Conservation (phyloP, 2,329 filamentous ascomycete species). For the Knufia fluminis region DNA sequence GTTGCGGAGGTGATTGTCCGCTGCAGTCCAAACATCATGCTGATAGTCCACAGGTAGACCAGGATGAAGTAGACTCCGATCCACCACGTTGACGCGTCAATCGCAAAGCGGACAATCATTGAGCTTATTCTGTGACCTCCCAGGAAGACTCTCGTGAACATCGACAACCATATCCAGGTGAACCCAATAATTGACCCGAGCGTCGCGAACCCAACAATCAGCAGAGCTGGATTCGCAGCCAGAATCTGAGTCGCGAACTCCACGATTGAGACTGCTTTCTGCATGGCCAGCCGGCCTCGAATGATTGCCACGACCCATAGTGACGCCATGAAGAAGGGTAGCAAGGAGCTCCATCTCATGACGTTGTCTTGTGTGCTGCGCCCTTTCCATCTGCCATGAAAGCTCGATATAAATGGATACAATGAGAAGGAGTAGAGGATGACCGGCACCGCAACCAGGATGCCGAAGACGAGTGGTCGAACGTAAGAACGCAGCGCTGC, state of each 20-base stretch:
- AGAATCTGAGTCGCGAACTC: constrained; percentile 88
- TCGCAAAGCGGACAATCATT: constrained; percentile 58
- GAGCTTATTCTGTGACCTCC: constrained; percentile 66
- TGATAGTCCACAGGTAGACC: constrained; percentile 91
- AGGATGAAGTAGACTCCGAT: constrained; percentile 84
- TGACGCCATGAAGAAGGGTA: constrained; percentile 63
- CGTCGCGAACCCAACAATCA: constrained; percentile 72
- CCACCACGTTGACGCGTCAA: constrained; percentile 88
- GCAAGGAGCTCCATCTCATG: constrained; percentile 77
- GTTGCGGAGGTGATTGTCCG: constrained; percentile 87
- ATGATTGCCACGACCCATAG: constrained; percentile 78
- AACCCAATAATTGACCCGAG: constrained; percentile 69
- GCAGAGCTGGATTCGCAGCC: constrained; percentile 69
- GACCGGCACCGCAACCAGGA: constrained; percentile 74
- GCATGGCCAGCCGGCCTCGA: constrained; percentile 68
- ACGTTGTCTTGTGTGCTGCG: constrained; percentile 70
- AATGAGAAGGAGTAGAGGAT: constrained; percentile 83
- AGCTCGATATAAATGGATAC: constrained; percentile 85
- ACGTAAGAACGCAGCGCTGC: constrained; percentile 81
- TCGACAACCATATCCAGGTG: constrained; percentile 93
- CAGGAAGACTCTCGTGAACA: constrained; percentile 93
- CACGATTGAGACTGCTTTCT: constrained; percentile 75
- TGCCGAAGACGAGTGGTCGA: constrained; percentile 67
- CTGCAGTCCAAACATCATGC: constrained; percentile 78
- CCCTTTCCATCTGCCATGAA: constrained; percentile 67